Evolutionary conservation across 2,329 filamentous ascomycete genomes (phyloP).

Genomic region (Harringtonia lauricola): DNA sequence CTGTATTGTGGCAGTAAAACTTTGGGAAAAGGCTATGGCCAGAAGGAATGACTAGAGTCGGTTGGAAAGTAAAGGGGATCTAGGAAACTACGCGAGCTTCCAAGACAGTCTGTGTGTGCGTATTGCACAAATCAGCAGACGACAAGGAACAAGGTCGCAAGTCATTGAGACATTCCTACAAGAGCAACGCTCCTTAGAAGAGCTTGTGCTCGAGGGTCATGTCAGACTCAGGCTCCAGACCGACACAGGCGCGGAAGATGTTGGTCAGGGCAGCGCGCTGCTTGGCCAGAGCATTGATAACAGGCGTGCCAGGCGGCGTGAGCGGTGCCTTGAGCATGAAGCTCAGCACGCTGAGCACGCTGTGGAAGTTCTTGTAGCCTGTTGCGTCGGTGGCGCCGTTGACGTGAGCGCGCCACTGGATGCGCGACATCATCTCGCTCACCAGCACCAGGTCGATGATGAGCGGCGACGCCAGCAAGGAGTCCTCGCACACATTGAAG

Average conservation of each 20-base stretch:
- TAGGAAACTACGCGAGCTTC: no score
- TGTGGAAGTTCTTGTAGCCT: conserved; percentile 90
- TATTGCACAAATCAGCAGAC: no score
- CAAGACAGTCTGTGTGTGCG: no score
- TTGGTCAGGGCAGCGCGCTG: conserved; percentile 91
- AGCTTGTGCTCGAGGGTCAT: conserved; percentile 99
- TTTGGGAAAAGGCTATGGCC: no score
- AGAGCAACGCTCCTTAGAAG: conserved; percentile 44
- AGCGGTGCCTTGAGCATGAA: conserved; percentile 98
- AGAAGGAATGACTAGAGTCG: no score
- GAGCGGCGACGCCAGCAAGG: conserved; percentile 84
- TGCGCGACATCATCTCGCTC: conserved; percentile 96
- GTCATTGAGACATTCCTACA: no score
- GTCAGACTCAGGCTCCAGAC: conserved; percentile 92
- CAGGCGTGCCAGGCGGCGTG: conserved; percentile 87
- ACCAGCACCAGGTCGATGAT: conserved; percentile 95
- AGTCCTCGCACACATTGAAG: conserved; percentile 99
- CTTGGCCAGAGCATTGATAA: conserved; percentile 92
- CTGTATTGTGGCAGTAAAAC: no score
- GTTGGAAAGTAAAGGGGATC: no score
- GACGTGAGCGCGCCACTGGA: conserved; percentile 69
- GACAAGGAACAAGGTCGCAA: no score
- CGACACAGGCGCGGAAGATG: conserved; percentile 96
- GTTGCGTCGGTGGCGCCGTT: conserved; percentile 34
- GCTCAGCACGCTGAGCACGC: conserved; percentile 90